Base-by-base conservation (phyloP, 768 basidiomycete species). In the Termitomyces sp. region DNA sequence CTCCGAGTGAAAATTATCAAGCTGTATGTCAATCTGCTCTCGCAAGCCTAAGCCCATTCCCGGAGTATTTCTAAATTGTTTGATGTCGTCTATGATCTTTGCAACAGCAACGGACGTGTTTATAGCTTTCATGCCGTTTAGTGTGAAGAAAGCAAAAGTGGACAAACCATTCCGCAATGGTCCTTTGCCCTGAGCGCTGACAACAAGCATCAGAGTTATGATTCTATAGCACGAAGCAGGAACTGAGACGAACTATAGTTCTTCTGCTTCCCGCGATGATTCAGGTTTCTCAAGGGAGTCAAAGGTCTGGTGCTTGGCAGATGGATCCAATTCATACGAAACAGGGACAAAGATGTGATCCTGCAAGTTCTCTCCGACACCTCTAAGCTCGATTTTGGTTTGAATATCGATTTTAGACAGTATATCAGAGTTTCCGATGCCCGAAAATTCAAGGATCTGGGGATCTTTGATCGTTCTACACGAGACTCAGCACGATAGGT, bases 11-110 rank as follows among this genome's bases (percentile, higher is more conserved):
- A 74, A 57, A 17, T 30, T 57, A 10, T 68, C 66, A 9, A 78
- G 56, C 54, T 73, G 72, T 9, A 78, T 59, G 31, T 72, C 66
- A 40, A 74, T 70, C 60, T 80, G 79, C 54, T 77, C 76, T 12
- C 57, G 56, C 2, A 75, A 51, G 0, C 73, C 75, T 1, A 74
- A 71, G 0, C 67, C 59, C 26, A 64, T 62, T 12, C 63, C 61
- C 1, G 59, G 60, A 11, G 61, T 62, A 51, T 60, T 62, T 28
- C 57, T 59, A 38, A 67, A 58, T 15, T 62, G 65, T 26, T 66
- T 63, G 11, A 69, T 64, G 54, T 70, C 53, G 43, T 66, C 54
- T 50, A 66, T 62, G 7, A 67, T 59, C 23, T 64, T 57, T 26
- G 63, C 19, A 28, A 65, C 59, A 15, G 69, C 58, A 7, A 47